Percentiles rank a stretch among this genome's conserved stretches.
phyloP scores from a whole-genome alignment of 2,329 filamentous ascomycete species.

The Sclerotinia minor region DNA sequence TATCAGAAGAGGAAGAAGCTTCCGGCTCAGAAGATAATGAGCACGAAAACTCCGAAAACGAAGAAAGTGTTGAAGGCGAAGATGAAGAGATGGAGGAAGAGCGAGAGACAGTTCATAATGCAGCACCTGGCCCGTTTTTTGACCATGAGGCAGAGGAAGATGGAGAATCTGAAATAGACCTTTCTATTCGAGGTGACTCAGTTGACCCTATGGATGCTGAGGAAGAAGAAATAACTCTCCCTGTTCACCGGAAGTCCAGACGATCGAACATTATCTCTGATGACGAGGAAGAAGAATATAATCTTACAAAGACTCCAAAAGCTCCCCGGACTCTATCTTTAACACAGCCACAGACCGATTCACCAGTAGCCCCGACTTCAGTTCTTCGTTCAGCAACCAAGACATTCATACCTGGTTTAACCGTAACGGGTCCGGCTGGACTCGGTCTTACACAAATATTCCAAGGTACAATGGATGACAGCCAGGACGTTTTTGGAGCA shows the following conservation, averaged over 20 bases:
- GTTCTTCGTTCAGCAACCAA: conserved; percentile 69
- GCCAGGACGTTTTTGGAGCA: conserved; percentile 44
- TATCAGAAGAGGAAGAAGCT: conserved; percentile 46
- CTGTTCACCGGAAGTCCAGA: conserved; percentile 28
- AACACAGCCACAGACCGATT: conserved; percentile 45
- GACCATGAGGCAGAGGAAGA: conserved; percentile 44
- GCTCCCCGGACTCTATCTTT: conserved; percentile 37
- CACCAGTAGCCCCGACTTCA: conserved; percentile 57
- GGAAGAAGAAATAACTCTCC: conserved; percentile 39
- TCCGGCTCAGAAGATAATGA: conserved; percentile 44
- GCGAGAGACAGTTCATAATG: conserved; percentile 47
- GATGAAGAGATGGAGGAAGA: conserved; percentile 46
- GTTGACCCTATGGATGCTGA: conserved; percentile 35
- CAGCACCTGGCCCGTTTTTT: conserved; percentile 38
- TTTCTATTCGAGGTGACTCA: conserved; percentile 40
- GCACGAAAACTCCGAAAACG: conserved; percentile 41
- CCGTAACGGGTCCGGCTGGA: conserved; percentile 59
- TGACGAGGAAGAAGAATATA: conserved; percentile 47
- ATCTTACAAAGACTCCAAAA: conserved; percentile 31
- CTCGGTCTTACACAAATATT: conserved; percentile 88
- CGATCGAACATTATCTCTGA: conserved; percentile 44
- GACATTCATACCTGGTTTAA: conserved; percentile 67
- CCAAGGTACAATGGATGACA: conserved; percentile 79
- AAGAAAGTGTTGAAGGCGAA: conserved; percentile 40
- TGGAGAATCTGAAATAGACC: conserved; percentile 39